These are phyloP conservation scores for Rubroboletus pulcherrimus DNA, from an alignment of 768 basidiomycete genomes.

Conservation along the genomic window DNA sequence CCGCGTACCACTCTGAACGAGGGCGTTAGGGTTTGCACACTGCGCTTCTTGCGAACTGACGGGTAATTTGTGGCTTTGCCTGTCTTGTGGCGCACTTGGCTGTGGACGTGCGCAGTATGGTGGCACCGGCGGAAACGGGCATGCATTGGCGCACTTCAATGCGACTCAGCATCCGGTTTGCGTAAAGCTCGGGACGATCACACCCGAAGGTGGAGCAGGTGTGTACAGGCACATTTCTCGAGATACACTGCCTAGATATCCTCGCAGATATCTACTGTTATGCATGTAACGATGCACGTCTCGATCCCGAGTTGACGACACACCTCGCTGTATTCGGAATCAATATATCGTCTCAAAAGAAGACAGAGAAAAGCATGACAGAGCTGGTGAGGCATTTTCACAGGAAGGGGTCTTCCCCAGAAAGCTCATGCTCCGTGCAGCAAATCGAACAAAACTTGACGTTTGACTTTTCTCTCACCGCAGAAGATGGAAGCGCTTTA, in stretches of 20 bases:
- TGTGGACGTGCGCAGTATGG: conserved; percentile 88
- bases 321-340: conserved; percentile 88
- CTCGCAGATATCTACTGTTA: conserved; percentile 88
- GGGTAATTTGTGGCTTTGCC: conserved; percentile 92
- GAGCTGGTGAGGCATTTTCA: conserved; percentile 62
- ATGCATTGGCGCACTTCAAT: conserved; percentile 77
- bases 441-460: conserved; percentile 96
- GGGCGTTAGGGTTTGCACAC: conserved; percentile 63
- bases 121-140: conserved; percentile 81
- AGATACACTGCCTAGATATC: not conserved
- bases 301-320: conserved; percentile 67
- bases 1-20: not conserved
- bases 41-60: conserved; percentile 83
- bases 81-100: conserved; percentile 85
- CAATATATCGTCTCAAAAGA: conserved; percentile 72
- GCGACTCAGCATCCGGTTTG: conserved; percentile 72
- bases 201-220: conserved; percentile 91
- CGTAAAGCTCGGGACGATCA: conserved; percentile 95
- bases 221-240: conserved; percentile 18
- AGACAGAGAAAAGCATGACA: conserved; percentile 96
- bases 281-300: conserved; percentile 74
- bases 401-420: not conserved
- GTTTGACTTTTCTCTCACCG: conserved; percentile 90
- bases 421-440: conserved; percentile 32
- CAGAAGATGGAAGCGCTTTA: conserved; percentile 81